Conservation (phyloP, 306 rosid species). For the Potentilla sterilis region DNA sequence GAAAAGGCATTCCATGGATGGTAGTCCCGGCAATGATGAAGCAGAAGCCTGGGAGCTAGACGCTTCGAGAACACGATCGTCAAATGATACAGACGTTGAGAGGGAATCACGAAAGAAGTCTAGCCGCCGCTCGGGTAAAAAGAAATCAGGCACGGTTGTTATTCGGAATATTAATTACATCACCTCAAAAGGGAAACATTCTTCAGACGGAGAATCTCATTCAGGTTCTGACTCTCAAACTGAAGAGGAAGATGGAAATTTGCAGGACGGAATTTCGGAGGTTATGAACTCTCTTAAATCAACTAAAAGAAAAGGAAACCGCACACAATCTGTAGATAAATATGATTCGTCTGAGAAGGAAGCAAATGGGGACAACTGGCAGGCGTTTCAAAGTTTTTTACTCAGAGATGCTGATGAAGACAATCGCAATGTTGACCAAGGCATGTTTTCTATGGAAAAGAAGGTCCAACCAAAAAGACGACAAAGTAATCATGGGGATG, state of each 20-base stretch:
- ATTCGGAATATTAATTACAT: slow-evolving; percentile 90
- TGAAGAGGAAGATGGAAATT: slow-evolving; percentile 56
- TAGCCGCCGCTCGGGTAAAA: slow-evolving; percentile 58
- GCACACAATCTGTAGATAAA: slow-evolving; percentile 44
- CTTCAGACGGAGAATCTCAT: slow-evolving; percentile 63
- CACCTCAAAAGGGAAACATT: slow-evolving; percentile 56
- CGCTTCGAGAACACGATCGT: slow-evolving; percentile 44
- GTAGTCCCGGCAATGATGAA: slow-evolving; percentile 57
- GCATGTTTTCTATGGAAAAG: slow-evolving; percentile 55
- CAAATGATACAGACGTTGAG: slow-evolving; percentile 57
- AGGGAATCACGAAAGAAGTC: slow-evolving; percentile 55
- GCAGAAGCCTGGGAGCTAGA: slow-evolving; percentile 58
- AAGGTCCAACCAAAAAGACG: slow-evolving; percentile 40
- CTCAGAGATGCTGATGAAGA: slow-evolving; percentile 87
- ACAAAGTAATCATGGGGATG: slow-evolving; percentile 46
- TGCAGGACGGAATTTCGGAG: slow-evolving; percentile 23
- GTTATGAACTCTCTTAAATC: slow-evolving; percentile 40
- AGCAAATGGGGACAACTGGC: slow-evolving; percentile 76
- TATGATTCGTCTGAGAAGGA: slow-evolving; percentile 43
- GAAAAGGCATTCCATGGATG: slow-evolving; percentile 81
- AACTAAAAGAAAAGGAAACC: slow-evolving; percentile 48
- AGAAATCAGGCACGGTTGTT: slow-evolving; percentile 78
- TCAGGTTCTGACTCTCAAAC: slow-evolving; percentile 62
- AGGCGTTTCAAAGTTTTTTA: slow-evolving; percentile 84
- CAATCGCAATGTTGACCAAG: slow-evolving; percentile 56